phyloP scores from a whole-genome alignment of 345 rosid species.

The Bretschneidera sinensis region DNA sequence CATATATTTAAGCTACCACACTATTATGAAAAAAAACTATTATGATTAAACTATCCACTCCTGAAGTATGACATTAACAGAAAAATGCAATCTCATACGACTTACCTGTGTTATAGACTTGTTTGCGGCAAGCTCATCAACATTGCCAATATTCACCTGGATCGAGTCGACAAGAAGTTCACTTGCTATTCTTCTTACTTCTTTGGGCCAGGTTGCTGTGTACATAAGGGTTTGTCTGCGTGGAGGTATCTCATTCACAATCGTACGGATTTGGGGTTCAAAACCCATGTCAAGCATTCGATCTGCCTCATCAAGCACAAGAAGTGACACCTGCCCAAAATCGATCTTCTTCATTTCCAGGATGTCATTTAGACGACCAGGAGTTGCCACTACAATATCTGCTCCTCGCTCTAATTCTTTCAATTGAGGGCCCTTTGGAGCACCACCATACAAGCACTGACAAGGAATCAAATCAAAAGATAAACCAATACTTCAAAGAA shows the following conservation, averaged over 20 bases:
- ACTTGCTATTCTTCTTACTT: slow-evolving; percentile 83
- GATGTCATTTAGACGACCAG: slow-evolving; percentile 95
- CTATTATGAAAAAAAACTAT: background rate
- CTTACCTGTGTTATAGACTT: slow-evolving; percentile 93
- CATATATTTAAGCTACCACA: too few relatives aligned
- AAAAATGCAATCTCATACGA: slow-evolving; percentile 1
- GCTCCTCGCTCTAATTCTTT: slow-evolving; percentile 83
- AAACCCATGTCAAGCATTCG: slow-evolving; percentile 99
- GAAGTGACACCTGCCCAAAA: slow-evolving; percentile 78
- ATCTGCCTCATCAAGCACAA: slow-evolving; percentile 97
- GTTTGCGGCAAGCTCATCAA: slow-evolving; percentile 94
- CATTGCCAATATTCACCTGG: slow-evolving; percentile 95
- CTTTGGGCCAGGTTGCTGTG: slow-evolving; percentile 99
- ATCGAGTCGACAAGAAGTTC: slow-evolving; percentile 91
- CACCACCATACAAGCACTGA: slow-evolving; percentile 99
- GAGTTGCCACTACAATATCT: slow-evolving; percentile 99
- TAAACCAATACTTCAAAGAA: slow-evolving; percentile 13
- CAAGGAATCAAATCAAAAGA: slow-evolving; percentile 12
- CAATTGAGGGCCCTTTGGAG: slow-evolving; percentile 85
- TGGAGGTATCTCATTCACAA: slow-evolving; percentile 90
- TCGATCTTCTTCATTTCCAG: slow-evolving; percentile 80
- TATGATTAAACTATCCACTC: background rate
- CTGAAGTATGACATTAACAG: background rate
- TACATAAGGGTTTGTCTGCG: slow-evolving; percentile 92
- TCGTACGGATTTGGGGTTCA: slow-evolving; percentile 95